Base-by-base conservation (phyloP, 352 stramenopile species). In the Pythium vanterpoolii region DNA sequence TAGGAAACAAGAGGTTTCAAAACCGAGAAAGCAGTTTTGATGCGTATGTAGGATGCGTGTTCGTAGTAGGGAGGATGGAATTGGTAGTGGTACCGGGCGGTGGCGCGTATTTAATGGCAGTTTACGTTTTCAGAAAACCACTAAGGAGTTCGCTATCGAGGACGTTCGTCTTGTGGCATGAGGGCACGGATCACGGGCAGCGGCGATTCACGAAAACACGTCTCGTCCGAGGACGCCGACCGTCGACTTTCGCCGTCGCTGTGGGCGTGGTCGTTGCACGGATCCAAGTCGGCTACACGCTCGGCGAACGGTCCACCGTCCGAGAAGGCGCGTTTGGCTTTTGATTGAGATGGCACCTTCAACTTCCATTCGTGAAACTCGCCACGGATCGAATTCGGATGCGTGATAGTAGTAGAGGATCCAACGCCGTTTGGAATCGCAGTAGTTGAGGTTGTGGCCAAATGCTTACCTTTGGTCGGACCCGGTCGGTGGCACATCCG, bases 401-500 rank as follows among this genome's bases (percentile, higher is more conserved):
- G 3, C 14, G 34, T n/a, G 11, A 18, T 49, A 14, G 23, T 26
- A 23, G 24, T 31, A 19, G 44, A 23, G 6, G 39, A n/a, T n/a
- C n/a, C n/a, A n/a, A n/a, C n/a, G n/a, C n/a, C n/a, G n/a, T n/a
- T n/a, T n/a, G n/a, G n/a, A n/a, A n/a, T 26, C 24, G 28, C 46
- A 1, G 42, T 43, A 14, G 18, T 61, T 19, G 42, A 21, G 14
- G 4, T 42, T 42, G 34, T 19, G 34, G 34, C 19, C 34, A 19
- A 23, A 18, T 49, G 57, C 36, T 48, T 64, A 6, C n/a, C n/a
- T 5, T 42, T 62, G 19, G 27, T 31, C n/a, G 56, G 43, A n/a
- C 45, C 51, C 9, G 28, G 27, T 18, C 79, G 73, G 45, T 84
- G 83, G 5, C 78, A 74, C 52, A 90, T 87, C 14, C 79, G 83